Evolutionary conservation across 2,329 filamentous ascomycete genomes (phyloP).

Genomic region (Aspergillus novoparasiticus): DNA sequence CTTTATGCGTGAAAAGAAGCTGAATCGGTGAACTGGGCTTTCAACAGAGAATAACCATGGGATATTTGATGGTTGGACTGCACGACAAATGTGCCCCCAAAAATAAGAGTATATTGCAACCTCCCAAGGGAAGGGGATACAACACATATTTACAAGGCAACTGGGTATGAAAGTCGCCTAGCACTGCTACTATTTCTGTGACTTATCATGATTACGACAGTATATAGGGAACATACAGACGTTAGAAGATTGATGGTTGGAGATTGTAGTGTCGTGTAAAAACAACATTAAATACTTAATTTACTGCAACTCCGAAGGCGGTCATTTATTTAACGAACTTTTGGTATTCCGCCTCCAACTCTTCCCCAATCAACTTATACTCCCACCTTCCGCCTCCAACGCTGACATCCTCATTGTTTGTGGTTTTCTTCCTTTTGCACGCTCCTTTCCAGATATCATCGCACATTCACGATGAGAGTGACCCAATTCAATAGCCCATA

Average conservation of each 20-base stretch:
- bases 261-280: neutral
- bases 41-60: neutral
- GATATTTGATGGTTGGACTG: neutral
- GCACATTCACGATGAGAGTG: constrained; percentile 18
- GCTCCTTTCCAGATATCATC: neutral
- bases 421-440: neutral
- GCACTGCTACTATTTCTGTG: neutral
- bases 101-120: neutral
- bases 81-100: neutral
- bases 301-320: neutral
- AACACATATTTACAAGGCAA: too few species aligned
- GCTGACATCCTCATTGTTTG: neutral
- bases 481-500: constrained; percentile 14
- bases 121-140: neutral
- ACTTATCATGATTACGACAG: neutral
- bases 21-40: constrained; percentile 41
- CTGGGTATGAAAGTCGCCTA: neutral
- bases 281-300: neutral
- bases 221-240: neutral
- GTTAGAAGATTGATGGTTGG: neutral
- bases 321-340: neutral
- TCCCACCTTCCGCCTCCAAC: neutral
- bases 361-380: neutral
- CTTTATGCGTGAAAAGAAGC: constrained; percentile 61
- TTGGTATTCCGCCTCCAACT: neutral